These are phyloP conservation scores for Claviceps africana DNA, from an alignment of 2,329 filamentous ascomycete species.

Conservation along the genomic window DNA sequence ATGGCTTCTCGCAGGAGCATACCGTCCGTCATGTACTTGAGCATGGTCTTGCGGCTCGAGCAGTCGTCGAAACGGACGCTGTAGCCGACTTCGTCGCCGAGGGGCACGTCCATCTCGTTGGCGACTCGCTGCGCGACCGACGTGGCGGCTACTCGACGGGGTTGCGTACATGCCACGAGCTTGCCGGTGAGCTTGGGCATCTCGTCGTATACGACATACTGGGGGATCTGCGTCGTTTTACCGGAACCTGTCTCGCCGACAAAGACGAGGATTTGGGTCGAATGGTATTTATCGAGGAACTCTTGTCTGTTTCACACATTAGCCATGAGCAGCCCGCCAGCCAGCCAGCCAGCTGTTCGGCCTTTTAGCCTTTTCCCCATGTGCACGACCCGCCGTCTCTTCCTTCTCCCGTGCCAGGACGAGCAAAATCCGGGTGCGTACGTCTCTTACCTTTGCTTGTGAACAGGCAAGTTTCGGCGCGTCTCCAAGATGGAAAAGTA, in stretches of 20 bases:
- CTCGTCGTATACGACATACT: conserved; percentile 96
- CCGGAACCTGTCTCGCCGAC: conserved; percentile 98
- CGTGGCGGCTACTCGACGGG: conserved; percentile 95
- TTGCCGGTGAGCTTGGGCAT: conserved; percentile 74
- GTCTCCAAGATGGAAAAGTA: conserved; percentile 85
- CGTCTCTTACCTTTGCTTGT: conserved; percentile 62
- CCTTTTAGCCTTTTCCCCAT: neutral
- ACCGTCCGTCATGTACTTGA: conserved; percentile 99
- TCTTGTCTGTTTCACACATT: conserved; percentile 48
- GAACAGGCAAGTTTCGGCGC: conserved; percentile 75
- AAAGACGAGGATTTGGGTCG: conserved; percentile 91
- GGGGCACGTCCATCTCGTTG: conserved; percentile 83
- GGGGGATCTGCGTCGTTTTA: conserved; percentile 97
- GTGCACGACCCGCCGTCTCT: neutral
- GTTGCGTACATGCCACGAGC: conserved; percentile 93
- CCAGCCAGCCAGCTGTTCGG: neutral
- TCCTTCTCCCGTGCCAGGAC: neutral
- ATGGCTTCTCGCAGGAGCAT: conserved; percentile 95
- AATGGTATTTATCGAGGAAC: conserved; percentile 85
- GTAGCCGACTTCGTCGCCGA: conserved; percentile 94
- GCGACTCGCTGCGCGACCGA: conserved; percentile 96
- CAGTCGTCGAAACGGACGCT: conserved; percentile 98
- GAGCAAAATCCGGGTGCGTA: neutral
- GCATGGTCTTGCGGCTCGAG: conserved; percentile 72
- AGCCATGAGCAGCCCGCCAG: neutral